These are phyloP conservation scores for Echeveria elegans DNA, from an alignment of 164 flowering plant species.

Conservation along the genomic window DNA sequence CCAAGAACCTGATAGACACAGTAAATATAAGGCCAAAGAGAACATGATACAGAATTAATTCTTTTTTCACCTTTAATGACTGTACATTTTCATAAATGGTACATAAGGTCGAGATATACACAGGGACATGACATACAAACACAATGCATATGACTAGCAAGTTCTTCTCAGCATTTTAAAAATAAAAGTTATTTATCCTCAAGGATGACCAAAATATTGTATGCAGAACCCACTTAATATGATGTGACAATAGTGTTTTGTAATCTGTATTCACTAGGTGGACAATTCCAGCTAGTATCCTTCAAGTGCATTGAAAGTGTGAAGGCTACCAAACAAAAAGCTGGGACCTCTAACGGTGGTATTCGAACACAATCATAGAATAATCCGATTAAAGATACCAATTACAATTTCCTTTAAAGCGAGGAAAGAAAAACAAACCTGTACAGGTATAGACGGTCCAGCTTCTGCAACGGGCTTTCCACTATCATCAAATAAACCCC, in stretches of 20 bases:
- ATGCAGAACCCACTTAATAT: too few species aligned
- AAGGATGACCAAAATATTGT: not conserved
- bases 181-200: not conserved
- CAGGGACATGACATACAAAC: not conserved
- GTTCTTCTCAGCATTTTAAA: not conserved
- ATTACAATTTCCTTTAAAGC: not conserved
- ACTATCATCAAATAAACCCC: conserved; percentile 82
- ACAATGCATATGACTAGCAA: not conserved
- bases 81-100: not conserved
- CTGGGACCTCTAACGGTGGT: not conserved
- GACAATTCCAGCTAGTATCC: too few species aligned
- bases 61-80: not conserved
- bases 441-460: conserved; percentile 85
- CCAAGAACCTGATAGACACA: conserved; percentile 56
- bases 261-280: too few species aligned
- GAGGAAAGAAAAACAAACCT: conserved; percentile 34
- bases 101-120: not conserved
- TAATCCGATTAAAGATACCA: not conserved
- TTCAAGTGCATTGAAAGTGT: too few species aligned
- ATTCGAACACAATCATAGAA: not conserved
- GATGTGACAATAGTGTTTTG: too few species aligned
- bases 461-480: conserved; percentile 69
- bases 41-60: not conserved
- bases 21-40: too few species aligned
- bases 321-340: too few species aligned